Evolutionary conservation across 2,329 filamentous ascomycete species (phyloP).

Genomic region (Pleochaeta shiraiana): DNA sequence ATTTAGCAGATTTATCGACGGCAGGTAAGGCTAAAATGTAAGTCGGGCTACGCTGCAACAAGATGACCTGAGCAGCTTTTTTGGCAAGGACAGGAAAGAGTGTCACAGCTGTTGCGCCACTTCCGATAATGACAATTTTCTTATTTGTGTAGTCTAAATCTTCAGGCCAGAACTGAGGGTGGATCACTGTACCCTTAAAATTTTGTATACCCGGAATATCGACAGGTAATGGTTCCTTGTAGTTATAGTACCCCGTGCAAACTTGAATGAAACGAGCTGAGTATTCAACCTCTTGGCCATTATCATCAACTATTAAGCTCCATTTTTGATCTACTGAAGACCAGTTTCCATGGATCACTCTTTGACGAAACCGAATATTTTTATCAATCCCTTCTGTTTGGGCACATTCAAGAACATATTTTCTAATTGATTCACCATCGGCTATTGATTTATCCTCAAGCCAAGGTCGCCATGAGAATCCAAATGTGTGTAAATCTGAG

Average conservation of each 20-base stretch:
- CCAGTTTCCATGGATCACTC: slow-evolving; percentile 30
- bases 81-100: slow-evolving; percentile 48
- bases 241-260: slow-evolving; percentile 44
- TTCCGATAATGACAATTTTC: slow-evolving; percentile 22
- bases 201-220: slow-evolving; percentile 34
- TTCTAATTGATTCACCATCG: slow-evolving; percentile 27
- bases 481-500: slow-evolving; percentile 38
- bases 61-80: slow-evolving; percentile 44
- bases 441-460: slow-evolving; percentile 28
- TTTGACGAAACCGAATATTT: slow-evolving; percentile 30
- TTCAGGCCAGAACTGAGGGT: slow-evolving; percentile 55
- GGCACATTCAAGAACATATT: slow-evolving; percentile 32
- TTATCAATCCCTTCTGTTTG: slow-evolving; percentile 29
- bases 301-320: slow-evolving; percentile 24
- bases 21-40: slow-evolving; percentile 35
- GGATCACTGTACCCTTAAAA: slow-evolving; percentile 37
- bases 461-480: slow-evolving; percentile 53
- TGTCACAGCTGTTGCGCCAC: slow-evolving; percentile 58
- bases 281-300: slow-evolving; percentile 17
- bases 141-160: slow-evolving; percentile 42
- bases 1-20: slow-evolving; percentile 8
- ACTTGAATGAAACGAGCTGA: slow-evolving; percentile 30
- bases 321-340: slow-evolving; percentile 30
- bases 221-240: slow-evolving; percentile 29
- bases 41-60: slow-evolving; percentile 59